These are phyloP conservation scores for Perilla frutescens DNA, from an alignment of 257 asterid genomes.

Conservation along the genomic window DNA sequence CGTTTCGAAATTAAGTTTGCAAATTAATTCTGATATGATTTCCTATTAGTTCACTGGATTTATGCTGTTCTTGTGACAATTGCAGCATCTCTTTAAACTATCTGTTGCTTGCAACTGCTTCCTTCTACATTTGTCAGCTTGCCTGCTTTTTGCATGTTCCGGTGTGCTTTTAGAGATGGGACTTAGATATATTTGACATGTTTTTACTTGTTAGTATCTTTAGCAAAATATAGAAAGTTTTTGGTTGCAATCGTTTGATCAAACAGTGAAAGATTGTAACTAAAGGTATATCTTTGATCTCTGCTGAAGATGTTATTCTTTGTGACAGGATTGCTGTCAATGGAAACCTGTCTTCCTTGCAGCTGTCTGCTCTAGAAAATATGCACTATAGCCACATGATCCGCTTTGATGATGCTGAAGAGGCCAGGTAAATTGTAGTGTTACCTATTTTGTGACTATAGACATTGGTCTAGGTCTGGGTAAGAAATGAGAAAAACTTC, in stretches of 20 bases:
- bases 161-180: slow-evolving; percentile 11
- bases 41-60: slow-evolving; percentile 19
- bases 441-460: slow-evolving; percentile 25
- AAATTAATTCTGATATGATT: not conserved
- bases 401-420: slow-evolving; percentile 83
- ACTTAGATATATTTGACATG: slow-evolving; percentile 9
- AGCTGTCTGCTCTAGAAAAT: slow-evolving; percentile 89
- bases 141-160: not conserved
- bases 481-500: slow-evolving; percentile 15
- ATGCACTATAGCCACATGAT: slow-evolving; percentile 95
- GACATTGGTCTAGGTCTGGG: slow-evolving; percentile 1
- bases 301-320: slow-evolving; percentile 36
- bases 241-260: slow-evolving; percentile 3
- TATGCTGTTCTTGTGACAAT: slow-evolving; percentile 19
- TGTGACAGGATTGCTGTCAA: slow-evolving; percentile 66
- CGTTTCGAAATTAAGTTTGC: slow-evolving; percentile 13
- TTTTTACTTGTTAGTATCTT: slow-evolving; percentile 25
- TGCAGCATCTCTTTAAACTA: slow-evolving; percentile 1
- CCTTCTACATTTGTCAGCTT: slow-evolving; percentile 13
- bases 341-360: slow-evolving; percentile 64
- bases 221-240: not conserved
- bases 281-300: slow-evolving; percentile 26
- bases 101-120: slow-evolving; percentile 16
- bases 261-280: slow-evolving; percentile 1
- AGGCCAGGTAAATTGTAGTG: slow-evolving; percentile 66